These are phyloP conservation scores for Magnusiomyces paraingens DNA, from an alignment of 1,139 yeast genomes.

Conservation along the genomic window DNA sequence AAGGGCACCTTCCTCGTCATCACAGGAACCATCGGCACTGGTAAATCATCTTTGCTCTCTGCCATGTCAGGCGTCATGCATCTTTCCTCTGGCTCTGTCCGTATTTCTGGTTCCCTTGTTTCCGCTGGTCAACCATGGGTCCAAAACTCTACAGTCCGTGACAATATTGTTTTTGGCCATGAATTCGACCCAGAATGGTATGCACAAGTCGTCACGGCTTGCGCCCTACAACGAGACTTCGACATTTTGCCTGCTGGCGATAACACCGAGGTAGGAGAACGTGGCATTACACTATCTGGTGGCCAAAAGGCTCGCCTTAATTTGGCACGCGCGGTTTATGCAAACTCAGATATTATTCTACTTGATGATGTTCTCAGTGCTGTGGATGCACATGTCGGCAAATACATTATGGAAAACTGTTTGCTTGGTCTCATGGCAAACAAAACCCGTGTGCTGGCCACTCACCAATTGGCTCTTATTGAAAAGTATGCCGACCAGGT, in stretches of 20 bases:
- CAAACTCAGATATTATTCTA: constrained; percentile 56
- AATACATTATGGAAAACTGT: constrained; percentile 68
- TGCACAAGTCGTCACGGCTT: constrained; percentile 50
- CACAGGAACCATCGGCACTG: constrained; percentile 69
- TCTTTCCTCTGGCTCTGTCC: constrained; percentile 42
- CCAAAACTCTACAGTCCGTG: constrained; percentile 71
- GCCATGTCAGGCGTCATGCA: constrained; percentile 61
- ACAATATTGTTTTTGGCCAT: constrained; percentile 68
- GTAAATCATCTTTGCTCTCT: constrained; percentile 56
- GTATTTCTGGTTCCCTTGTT: constrained; percentile 35
- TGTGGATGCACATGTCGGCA: constrained; percentile 87
- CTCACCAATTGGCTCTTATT: constrained; percentile 73
- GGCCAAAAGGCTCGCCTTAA: constrained; percentile 89
- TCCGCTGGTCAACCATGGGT: constrained; percentile 69
- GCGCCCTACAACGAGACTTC: constrained; percentile 64
- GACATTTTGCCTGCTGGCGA: constrained; percentile 76
- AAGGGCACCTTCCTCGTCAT: constrained; percentile 60
- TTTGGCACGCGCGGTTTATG: constrained; percentile 79
- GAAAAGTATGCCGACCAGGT: constrained; percentile 57
- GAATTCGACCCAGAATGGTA: constrained; percentile 52
- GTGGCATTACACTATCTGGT: constrained; percentile 87
- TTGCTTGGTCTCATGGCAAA: constrained; percentile 49
- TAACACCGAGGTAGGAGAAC: constrained; percentile 81
- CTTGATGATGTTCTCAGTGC: constrained; percentile 88
- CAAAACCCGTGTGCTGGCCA: constrained; percentile 72